Percentiles rank a stretch among this genome's conserved stretches.
Conservation (phyloP, 768 basidiomycete genomes). For the Boletus huronensis region DNA sequence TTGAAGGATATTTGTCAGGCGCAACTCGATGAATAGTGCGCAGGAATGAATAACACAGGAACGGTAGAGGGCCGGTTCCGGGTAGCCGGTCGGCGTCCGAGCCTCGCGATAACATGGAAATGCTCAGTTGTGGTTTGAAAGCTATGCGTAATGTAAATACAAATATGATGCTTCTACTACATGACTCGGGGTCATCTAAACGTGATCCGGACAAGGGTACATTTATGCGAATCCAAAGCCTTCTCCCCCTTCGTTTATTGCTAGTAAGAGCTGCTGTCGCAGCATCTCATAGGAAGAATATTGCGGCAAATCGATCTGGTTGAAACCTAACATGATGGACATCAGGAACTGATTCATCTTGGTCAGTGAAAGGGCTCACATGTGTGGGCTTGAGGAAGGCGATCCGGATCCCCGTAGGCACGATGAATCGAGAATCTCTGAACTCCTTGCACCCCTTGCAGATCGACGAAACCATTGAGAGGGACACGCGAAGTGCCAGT, state of each 20-base stretch:
- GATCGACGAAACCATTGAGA: constrained; percentile 87
- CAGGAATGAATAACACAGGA: background rate
- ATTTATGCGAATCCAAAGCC: constrained; percentile 81
- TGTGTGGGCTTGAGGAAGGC: constrained; percentile 87
- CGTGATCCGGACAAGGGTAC: constrained; percentile 3
- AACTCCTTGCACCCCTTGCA: constrained; percentile 93
- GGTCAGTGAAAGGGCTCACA: constrained; percentile 46
- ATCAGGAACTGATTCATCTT: constrained; percentile 9
- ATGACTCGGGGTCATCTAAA: constrained; percentile 15
- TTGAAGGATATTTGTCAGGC: background rate
- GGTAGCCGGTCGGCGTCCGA: background rate
- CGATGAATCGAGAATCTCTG: constrained; percentile 96
- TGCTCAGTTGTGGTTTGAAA: constrained; percentile 4
- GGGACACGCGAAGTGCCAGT: constrained; percentile 92
- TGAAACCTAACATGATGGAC: constrained; percentile 61
- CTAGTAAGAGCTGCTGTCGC: constrained; percentile 82
- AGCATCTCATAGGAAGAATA: constrained; percentile 97
- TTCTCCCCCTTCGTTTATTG: constrained; percentile 95
- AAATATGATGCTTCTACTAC: constrained; percentile 35
- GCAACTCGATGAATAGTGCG: background rate
- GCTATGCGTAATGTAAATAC: constrained; percentile 31
- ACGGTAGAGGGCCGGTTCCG: background rate
- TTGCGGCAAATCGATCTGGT: constrained; percentile 91
- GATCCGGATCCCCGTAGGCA: constrained; percentile 82
- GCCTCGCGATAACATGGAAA: background rate